These are phyloP conservation scores for Vitis amurensis DNA, from an alignment of 164 flowering plant species.

Conservation along the genomic window DNA sequence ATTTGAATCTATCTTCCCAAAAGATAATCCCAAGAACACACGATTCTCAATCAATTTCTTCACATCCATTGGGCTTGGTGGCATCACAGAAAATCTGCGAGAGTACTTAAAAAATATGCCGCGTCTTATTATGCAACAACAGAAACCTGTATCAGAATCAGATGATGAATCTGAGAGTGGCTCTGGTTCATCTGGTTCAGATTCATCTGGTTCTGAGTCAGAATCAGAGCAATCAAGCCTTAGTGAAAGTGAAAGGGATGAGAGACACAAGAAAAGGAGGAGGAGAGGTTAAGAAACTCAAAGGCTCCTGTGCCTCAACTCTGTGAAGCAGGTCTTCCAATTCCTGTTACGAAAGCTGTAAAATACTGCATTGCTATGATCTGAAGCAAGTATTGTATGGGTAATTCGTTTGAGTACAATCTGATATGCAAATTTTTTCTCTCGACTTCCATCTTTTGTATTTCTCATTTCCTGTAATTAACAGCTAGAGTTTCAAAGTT, in stretches of 20 bases:
- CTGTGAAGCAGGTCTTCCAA: neutral
- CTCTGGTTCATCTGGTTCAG: constrained; percentile 36
- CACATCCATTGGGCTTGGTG: constrained; percentile 94
- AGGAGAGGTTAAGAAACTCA: constrained; percentile 21
- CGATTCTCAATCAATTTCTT: constrained; percentile 87
- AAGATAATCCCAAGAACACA: constrained; percentile 87
- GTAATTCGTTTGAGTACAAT: no score
- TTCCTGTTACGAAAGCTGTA: neutral
- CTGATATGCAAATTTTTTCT: no score
- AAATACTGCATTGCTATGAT: neutral
- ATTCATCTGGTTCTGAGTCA: constrained; percentile 27
- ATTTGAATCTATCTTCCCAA: constrained; percentile 83
- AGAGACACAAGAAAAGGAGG: constrained; percentile 34
- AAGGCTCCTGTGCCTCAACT: neutral
- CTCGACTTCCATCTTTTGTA: no score
- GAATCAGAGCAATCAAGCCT: constrained; percentile 26
- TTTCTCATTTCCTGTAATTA: no score
- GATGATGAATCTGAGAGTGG: constrained; percentile 43
- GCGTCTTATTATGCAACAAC: constrained; percentile 85
- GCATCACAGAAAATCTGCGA: constrained; percentile 78
- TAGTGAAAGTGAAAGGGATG: constrained; percentile 32
- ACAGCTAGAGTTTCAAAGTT: no score
- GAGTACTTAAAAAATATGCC: constrained; percentile 95
- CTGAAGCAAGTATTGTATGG: no score
- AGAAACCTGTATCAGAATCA: constrained; percentile 50